Evolutionary conservation across 2,329 filamentous ascomycete genomes (phyloP).

Genomic region (Arachnomyces sp.): DNA sequence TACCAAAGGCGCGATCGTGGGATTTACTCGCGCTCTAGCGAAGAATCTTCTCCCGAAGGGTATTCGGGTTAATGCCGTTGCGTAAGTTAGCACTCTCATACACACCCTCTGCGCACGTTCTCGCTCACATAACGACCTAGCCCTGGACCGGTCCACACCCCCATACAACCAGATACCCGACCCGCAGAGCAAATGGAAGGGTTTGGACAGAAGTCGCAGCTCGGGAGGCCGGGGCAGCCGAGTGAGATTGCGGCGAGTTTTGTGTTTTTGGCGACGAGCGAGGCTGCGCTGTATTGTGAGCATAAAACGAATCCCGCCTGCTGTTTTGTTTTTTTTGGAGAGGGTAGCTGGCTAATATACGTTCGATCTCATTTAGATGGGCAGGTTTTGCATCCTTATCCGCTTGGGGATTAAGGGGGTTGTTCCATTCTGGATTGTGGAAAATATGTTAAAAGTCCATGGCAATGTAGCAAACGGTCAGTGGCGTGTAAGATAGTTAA

Average conservation of each 20-base stretch:
- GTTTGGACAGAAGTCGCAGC: conserved; percentile 20
- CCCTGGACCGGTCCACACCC: conserved; percentile 27
- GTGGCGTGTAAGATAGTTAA: too few relatives aligned
- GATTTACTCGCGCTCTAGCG: conserved; percentile 47
- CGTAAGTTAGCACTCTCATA: conserved; percentile 22
- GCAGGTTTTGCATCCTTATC: conserved; percentile 28
- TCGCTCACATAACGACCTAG: conserved; percentile 10
- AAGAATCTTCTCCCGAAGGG: conserved; percentile 48
- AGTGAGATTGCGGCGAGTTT: conserved; percentile 34
- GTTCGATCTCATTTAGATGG: conserved; percentile 21
- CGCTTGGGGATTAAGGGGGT: conserved; percentile 23
- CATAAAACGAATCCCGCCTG: too few relatives aligned
- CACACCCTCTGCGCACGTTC: background rate
- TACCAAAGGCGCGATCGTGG: conserved; percentile 51
- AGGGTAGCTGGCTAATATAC: conserved; percentile 1
- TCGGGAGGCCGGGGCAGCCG: conserved; percentile 30
- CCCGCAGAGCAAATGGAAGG: conserved; percentile 27
- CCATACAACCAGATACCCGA: conserved; percentile 29
- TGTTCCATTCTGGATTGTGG: too few relatives aligned
- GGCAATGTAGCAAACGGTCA: too few relatives aligned
- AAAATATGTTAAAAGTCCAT: too few relatives aligned
- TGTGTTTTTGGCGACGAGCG: conserved; percentile 30
- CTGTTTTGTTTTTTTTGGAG: background rate
- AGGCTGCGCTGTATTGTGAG: conserved; percentile 29
- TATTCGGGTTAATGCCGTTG: conserved; percentile 46